A percentile compares a stretch with the other conserved stretches of the same genome.
Evolutionary conservation across 257 asterid genomes (phyloP).

Genomic region (Parsonsia alboflavescens): DNA sequence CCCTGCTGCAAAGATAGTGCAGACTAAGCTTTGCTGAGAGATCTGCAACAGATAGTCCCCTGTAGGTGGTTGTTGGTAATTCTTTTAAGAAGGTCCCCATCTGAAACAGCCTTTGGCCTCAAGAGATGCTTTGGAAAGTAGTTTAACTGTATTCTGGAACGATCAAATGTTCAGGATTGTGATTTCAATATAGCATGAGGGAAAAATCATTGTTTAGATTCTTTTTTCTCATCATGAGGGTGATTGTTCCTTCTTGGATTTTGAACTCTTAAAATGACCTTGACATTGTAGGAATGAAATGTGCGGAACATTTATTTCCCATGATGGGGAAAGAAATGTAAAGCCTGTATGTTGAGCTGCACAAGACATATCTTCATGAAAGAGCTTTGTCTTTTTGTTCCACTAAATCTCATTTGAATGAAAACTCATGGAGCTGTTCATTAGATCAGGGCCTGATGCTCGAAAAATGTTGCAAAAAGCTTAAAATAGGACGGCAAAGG

Average conservation of each 20-base stretch:
- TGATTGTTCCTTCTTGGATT: neutral
- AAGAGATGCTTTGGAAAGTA: neutral
- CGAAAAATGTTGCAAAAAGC: neutral
- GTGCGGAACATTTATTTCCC: neutral
- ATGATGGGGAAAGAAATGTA: neutral
- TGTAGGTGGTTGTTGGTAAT: neutral
- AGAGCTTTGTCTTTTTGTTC: neutral
- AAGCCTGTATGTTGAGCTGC: too few species aligned
- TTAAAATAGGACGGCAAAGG: neutral
- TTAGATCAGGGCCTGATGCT: neutral
- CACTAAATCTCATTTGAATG: neutral
- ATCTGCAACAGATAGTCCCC: neutral
- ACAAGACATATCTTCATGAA: neutral
- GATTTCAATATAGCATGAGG: neutral
- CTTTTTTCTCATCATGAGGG: neutral
- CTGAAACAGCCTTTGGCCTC: neutral
- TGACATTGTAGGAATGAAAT: neutral
- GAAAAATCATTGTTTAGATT: neutral
- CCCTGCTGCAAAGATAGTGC: neutral
- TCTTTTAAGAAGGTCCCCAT: neutral
- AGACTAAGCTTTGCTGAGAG: neutral
- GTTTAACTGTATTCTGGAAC: neutral
- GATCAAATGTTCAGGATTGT: neutral
- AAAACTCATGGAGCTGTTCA: neutral
- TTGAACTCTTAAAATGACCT: neutral